phyloP scores from a whole-genome alignment of 208 protist species.

The Phytomonas sp. region DNA sequence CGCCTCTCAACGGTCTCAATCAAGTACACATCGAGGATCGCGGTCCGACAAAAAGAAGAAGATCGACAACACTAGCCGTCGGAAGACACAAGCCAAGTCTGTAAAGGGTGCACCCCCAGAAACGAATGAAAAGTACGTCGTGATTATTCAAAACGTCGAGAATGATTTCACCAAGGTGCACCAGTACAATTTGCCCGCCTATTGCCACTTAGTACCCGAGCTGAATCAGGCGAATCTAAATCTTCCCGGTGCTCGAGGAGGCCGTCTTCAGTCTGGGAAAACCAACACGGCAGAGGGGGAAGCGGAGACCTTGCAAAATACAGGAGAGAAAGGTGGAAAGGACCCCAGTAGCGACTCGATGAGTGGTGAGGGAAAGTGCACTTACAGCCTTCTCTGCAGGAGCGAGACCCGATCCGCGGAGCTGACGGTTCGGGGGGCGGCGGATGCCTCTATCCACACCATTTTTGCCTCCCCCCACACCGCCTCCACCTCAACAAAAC shows the following conservation, averaged over 20 bases:
- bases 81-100: too few species aligned
- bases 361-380: conserved; percentile 16
- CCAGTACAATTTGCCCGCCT: conserved; percentile 30
- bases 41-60: too few species aligned
- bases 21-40: too few species aligned
- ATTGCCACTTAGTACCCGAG: conserved; percentile 32
- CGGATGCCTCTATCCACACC: conserved; percentile 33
- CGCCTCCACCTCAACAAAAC: too few species aligned
- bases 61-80: too few species aligned
- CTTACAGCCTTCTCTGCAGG: conserved; percentile 49
- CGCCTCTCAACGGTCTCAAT: too few species aligned
- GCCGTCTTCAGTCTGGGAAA: too few species aligned
- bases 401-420: conserved; percentile 74
- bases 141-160: conserved; percentile 81
- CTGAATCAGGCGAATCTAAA: conserved; percentile 12
- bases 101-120: neutral
- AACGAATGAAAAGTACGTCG: conserved; percentile 39
- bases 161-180: conserved; percentile 78
- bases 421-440: conserved; percentile 47
- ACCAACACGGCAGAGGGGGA: too few species aligned
- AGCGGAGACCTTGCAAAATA: too few species aligned
- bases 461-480: conserved; percentile 26
- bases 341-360: neutral
- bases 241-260: too few species aligned
- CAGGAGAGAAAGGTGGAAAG: conserved; percentile 13